These are phyloP conservation scores for Myxozyma melibiosi DNA, from an alignment of 805 yeast species.

Conservation along the genomic window DNA sequence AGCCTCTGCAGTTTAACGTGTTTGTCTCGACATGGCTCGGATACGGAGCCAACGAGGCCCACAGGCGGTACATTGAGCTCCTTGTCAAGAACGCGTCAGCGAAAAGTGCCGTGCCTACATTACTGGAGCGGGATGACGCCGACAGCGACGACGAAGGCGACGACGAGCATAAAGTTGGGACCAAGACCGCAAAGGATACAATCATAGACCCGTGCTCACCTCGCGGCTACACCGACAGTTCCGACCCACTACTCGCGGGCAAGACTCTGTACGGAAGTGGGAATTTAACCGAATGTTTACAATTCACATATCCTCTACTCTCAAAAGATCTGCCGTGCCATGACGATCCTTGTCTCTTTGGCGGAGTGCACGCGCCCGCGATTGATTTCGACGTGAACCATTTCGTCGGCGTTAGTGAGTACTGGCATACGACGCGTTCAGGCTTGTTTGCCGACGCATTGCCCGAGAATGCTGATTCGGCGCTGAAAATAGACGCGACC, in stretches of 20 bases:
- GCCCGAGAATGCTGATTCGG: slow-evolving; percentile 7
- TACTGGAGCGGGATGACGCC: slow-evolving; percentile 1
- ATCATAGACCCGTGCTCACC: slow-evolving; percentile 49
- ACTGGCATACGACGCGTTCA: slow-evolving; percentile 73
- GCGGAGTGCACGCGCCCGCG: slow-evolving; percentile 92
- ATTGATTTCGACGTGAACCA: slow-evolving; percentile 77
- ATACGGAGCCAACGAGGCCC: slow-evolving; percentile 94
- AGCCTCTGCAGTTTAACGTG: slow-evolving; percentile 72
- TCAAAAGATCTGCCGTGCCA: slow-evolving; percentile 78
- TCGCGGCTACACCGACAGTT: slow-evolving; percentile 47
- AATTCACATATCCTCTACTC: slow-evolving; percentile 72
- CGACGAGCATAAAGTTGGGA: not conserved
- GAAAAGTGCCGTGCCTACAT: not conserved
- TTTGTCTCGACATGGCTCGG: slow-evolving; percentile 98
- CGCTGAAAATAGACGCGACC: not conserved
- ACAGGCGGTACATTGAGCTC: slow-evolving; percentile 60
- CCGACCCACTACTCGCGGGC: slow-evolving; percentile 31
- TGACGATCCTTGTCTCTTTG: slow-evolving; percentile 88
- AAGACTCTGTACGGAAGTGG: slow-evolving; percentile 68
- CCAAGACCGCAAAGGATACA: not conserved
- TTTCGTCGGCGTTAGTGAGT: slow-evolving; percentile 93
- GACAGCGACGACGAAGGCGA: slow-evolving; percentile 26
- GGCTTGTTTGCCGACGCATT: slow-evolving; percentile 22
- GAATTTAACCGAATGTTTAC: slow-evolving; percentile 70
- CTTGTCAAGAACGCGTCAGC: slow-evolving; percentile 19